Evolutionary conservation across 1,139 yeast species (phyloP), one percentile per base, ranked within the genome.

Genomic region (Taphrina flavorubra): DNA sequence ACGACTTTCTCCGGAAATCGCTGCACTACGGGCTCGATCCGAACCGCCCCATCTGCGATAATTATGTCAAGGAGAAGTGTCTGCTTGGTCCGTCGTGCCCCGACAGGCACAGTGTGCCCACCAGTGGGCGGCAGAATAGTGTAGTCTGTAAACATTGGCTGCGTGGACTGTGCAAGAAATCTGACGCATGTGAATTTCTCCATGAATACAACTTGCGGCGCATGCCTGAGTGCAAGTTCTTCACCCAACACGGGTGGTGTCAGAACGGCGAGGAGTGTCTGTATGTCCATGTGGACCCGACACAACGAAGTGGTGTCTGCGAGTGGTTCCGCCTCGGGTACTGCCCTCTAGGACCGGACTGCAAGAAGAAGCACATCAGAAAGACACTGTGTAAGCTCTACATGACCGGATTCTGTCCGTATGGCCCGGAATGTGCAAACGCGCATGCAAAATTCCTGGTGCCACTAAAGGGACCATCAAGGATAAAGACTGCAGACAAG

Each of bases 91-190:
- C 83, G 53, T 83, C 84, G 68, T 94, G 99, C 77, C 95, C 96
- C 37, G 87, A 90, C 78, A 90, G 92, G 76, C 98, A 94, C 79
- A 91, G 91, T 0, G 59, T 44, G 8, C 56, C 83, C 90, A 31
- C 87, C 95, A 53, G 87, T 87, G 79, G 91, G 88, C 78, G 85
- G 85, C 73, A 91, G 53, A 65, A 44, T 71, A 70, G 60, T 74
- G 87, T 88, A 68, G 99, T 94, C 18, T 94, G 99, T 78, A 94
- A 95, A 82, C 98, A 94, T 81, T 94, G 99, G 99, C 85, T 95
- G 62, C 85, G 98, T 74, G 99, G 99, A 0, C 84, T 95, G 49
- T 95, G 99, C 79, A 95, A 95, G 80, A 94, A 92, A 81, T 96
- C 96, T 68, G 97, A 92, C 74, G 92, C 90, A 72, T 95, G 99